Percentiles rank a stretch among this genome's conserved stretches.
phyloP scores from a whole-genome alignment of 2,329 filamentous ascomycete genomes.

The Beauveria sp. region DNA sequence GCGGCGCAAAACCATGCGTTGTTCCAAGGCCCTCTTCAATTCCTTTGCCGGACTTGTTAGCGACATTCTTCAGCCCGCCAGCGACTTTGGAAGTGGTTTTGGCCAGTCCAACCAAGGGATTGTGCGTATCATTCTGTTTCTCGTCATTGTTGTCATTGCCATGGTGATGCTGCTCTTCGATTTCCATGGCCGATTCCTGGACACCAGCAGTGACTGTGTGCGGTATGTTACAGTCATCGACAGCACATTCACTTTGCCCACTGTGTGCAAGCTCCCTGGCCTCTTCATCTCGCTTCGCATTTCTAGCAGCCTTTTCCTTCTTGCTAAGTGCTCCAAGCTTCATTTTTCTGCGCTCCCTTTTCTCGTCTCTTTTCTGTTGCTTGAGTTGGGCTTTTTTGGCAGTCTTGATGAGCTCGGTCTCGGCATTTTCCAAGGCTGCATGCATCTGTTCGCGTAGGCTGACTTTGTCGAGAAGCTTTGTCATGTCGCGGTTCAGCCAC shows the following conservation, averaged over 20 bases:
- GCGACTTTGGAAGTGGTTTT: constrained; percentile 2
- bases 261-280: constrained; percentile 44
- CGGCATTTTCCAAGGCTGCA: constrained; percentile 64
- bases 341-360: constrained; percentile 48
- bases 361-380: constrained; percentile 54
- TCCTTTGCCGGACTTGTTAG: constrained; percentile 36
- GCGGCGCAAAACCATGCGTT: constrained; percentile 43
- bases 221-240: constrained; percentile 44
- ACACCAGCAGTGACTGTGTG: constrained; percentile 42
- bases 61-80: neutral
- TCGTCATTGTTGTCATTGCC: constrained; percentile 18
- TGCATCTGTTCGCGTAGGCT: constrained; percentile 66
- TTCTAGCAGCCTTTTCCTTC: constrained; percentile 38
- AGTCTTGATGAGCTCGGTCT: constrained; percentile 73
- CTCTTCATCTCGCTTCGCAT: constrained; percentile 40
- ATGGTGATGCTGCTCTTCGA: constrained; percentile 10
- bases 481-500: constrained; percentile 90
- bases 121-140: constrained; percentile 20
- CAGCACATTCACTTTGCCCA: constrained; percentile 41
- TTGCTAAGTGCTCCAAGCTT: constrained; percentile 44
- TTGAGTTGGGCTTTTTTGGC: constrained; percentile 77
- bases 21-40: constrained; percentile 46
- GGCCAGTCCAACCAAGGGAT: neutral
- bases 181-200: constrained; percentile 26
- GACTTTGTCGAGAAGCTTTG: constrained; percentile 77